Percentiles rank a stretch among this genome's conserved stretches.
Conservation (phyloP, 2,329 filamentous ascomycete species). For the Neophaeococcomyces mojaviensis region DNA sequence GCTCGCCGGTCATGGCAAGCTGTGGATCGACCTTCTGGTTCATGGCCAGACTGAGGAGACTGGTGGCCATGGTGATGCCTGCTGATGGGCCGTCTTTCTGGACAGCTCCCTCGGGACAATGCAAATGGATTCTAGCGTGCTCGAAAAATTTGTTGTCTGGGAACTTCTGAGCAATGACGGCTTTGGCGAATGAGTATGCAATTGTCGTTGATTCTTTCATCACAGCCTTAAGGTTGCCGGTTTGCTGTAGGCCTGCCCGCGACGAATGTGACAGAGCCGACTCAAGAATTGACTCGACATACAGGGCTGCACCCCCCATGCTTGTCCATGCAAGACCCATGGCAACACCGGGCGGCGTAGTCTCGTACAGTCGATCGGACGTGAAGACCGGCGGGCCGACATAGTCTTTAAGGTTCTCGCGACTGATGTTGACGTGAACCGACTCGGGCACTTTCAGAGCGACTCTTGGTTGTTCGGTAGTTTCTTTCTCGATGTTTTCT, state of each 20-base stretch:
- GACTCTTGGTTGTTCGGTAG: slow-evolving; percentile 60
- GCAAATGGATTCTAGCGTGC: slow-evolving; percentile 87
- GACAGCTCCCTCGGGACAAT: slow-evolving; percentile 93
- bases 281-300: slow-evolving; percentile 94
- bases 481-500: slow-evolving; percentile 49
- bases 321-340: slow-evolving; percentile 99
- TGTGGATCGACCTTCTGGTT: slow-evolving; percentile 72
- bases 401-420: slow-evolving; percentile 90
- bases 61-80: slow-evolving; percentile 97
- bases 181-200: slow-evolving; percentile 92
- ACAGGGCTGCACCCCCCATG: slow-evolving; percentile 91
- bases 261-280: slow-evolving; percentile 66
- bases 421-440: slow-evolving; percentile 79
- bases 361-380: slow-evolving; percentile 88
- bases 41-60: slow-evolving; percentile 75
- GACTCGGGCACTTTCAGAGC: slow-evolving; percentile 75
- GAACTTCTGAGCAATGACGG: slow-evolving; percentile 75
- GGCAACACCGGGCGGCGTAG: slow-evolving; percentile 84
- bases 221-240: slow-evolving; percentile 87
- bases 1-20: slow-evolving; percentile 94
- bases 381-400: slow-evolving; percentile 94
- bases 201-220: slow-evolving; percentile 98
- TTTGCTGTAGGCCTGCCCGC: slow-evolving; percentile 75
- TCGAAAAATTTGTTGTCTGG: slow-evolving; percentile 93
- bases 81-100: slow-evolving; percentile 89